phyloP scores from a whole-genome alignment of 2,329 filamentous ascomycete species.

The Fusarium phyllophilum region DNA sequence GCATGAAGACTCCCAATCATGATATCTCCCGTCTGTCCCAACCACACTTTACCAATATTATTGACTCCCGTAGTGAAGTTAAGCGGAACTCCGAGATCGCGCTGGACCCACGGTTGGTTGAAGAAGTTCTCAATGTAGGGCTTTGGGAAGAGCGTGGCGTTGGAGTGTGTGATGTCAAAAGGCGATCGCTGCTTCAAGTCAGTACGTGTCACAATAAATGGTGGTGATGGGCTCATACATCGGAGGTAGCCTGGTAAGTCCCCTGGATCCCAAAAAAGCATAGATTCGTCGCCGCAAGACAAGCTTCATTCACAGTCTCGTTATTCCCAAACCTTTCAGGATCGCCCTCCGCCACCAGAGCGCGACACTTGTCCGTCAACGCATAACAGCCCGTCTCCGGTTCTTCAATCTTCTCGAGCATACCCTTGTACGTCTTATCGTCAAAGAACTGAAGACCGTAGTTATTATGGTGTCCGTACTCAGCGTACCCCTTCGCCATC shows the following conservation, averaged over 20 bases:
- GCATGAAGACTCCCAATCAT: conserved; percentile 52
- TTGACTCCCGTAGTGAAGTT: conserved; percentile 59
- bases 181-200: conserved; percentile 58
- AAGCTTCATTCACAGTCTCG: conserved; percentile 54
- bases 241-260: background rate
- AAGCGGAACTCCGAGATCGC: conserved; percentile 68
- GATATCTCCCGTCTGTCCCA: conserved; percentile 70
- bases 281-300: conserved; percentile 57
- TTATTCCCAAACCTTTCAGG: conserved; percentile 53
- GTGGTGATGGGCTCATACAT: background rate
- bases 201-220: background rate
- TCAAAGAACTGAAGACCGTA: conserved; percentile 69
- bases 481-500: conserved; percentile 64
- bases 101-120: conserved; percentile 65
- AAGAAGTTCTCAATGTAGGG: conserved; percentile 70
- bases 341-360: conserved; percentile 45
- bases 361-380: conserved; percentile 61
- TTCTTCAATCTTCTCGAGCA: conserved; percentile 13
- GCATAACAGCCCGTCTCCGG: conserved; percentile 59
- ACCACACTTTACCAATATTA: conserved; percentile 58
- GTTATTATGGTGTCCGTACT: conserved; percentile 69
- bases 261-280: conserved; percentile 32
- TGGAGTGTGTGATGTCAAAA: conserved; percentile 68
- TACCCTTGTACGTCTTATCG: conserved; percentile 48
- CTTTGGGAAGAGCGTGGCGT: conserved; percentile 67